Evolutionary conservation across 768 basidiomycete genomes (phyloP).

Genomic region (Suillus americanus): DNA sequence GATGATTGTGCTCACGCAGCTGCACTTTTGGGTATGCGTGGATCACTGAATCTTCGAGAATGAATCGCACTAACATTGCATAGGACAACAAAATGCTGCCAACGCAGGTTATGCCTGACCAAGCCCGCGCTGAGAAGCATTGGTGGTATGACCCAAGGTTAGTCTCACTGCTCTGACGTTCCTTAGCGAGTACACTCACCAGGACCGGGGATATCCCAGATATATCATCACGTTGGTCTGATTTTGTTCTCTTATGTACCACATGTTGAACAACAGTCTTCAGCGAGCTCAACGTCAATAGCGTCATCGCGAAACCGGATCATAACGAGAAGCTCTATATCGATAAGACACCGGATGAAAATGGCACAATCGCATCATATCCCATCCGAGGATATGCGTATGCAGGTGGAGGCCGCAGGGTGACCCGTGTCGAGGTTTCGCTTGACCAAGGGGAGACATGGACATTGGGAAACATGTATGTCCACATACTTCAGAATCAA

Average conservation of each 20-base stretch:
- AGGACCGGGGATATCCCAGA: constrained; percentile 14
- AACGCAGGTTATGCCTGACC: constrained; percentile 47
- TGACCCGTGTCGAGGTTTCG: constrained; percentile 59
- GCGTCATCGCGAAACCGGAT: constrained; percentile 53
- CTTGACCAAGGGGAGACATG: constrained; percentile 53
- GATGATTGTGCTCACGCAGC: constrained; percentile 13
- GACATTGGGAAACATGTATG: constrained; percentile 42
- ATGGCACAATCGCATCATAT: constrained; percentile 31
- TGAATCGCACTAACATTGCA: neutral
- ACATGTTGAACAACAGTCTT: constrained; percentile 31
- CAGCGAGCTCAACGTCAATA: constrained; percentile 61
- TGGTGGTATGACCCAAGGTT: constrained; percentile 59
- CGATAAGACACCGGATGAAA: constrained; percentile 7
- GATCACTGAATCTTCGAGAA: neutral
- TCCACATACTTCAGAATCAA: neutral
- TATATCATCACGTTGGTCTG: constrained; percentile 34
- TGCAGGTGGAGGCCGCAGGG: constrained; percentile 56
- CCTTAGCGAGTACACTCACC: neutral
- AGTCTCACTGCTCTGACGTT: constrained; percentile 6
- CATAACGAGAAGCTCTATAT: constrained; percentile 47
- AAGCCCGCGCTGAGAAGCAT: constrained; percentile 46
- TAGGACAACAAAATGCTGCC: constrained; percentile 65
- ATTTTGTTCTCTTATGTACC: neutral
- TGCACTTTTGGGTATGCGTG: constrained; percentile 36
- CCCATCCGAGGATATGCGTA: constrained; percentile 58